phyloP scores from a whole-genome alignment of 441 rosid species.

The Aleurites moluccanus region DNA sequence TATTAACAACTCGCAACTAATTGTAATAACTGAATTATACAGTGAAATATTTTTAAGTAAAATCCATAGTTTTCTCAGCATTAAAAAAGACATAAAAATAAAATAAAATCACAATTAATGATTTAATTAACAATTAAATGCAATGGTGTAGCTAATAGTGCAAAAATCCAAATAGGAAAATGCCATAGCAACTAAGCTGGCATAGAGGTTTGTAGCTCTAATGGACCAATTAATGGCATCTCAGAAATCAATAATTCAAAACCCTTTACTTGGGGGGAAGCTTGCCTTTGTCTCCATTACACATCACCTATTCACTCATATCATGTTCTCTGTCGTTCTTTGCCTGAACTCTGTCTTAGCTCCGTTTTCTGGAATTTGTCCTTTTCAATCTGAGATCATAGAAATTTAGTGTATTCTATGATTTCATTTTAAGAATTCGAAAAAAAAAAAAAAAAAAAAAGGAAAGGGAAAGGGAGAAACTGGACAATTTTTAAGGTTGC shows the following conservation, averaged over 20 bases:
- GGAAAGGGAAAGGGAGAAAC: not conserved
- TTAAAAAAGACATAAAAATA: too few species aligned
- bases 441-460: not conserved
- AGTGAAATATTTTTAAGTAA: too few species aligned
- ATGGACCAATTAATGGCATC: conserved; percentile 14
- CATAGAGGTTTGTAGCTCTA: not conserved
- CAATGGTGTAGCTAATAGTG: not conserved
- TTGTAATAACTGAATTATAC: too few species aligned
- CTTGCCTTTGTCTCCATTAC: not conserved
- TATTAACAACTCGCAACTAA: too few species aligned
- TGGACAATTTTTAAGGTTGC: not conserved
- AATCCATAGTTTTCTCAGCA: too few species aligned
- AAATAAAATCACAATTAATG: too few species aligned
- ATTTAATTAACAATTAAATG: not conserved
- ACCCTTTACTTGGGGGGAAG: not conserved
- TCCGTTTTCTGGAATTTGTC: not conserved
- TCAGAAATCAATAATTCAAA: not conserved
- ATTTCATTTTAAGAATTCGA: too few species aligned
- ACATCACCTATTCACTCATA: not conserved
- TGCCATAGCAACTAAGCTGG: conserved; percentile 3
- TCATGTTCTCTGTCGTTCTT: not conserved
- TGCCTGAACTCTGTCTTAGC: not conserved
- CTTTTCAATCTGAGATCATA: not conserved
- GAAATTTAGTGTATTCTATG: too few species aligned
- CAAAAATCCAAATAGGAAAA: conserved; percentile 15